Evolutionary conservation across 2,329 filamentous ascomycete genomes (phyloP), one percentile per base, ranked within the genome.

Genomic region (Scopulariopsis brevicaulis): DNA sequence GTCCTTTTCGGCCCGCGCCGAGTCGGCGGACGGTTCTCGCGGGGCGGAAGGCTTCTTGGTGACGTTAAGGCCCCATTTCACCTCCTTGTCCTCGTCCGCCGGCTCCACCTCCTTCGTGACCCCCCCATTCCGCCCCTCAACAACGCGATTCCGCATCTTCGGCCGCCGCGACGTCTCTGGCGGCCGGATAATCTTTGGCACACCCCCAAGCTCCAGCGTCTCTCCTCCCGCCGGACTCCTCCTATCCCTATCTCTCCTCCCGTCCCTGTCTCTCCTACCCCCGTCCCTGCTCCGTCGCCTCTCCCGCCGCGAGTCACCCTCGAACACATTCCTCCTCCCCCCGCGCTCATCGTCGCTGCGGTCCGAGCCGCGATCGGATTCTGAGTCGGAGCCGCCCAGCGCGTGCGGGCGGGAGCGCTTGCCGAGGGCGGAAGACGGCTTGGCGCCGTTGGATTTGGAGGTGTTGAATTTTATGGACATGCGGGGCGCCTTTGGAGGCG

Each of bases 51-150:
- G 35, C 11, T 54, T 57, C 35, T 62, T 46, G 4, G 58, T 40
- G 25, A 59, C 12, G 51, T 65, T 67, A 35, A 82, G 65, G 0
- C 79, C 79, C 76, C 77, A 81, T 65, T 71, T 84, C 20, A 89
- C 73, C 15, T 77, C 77, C 55, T 79, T 71, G 55, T 80, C 75
- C 56, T 75, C 71, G 60, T 81, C 77, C 12, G 75, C 71, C 2
- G 69, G 66, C 25, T 73, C 70, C 35, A 62, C 69, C 40, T 73
- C 69, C 18, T 61, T 55, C 46, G 46, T 50, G 18, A 22, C 43
- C 8, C 4, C 18, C 18, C 20, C 43, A 18, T 22, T 22, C 8
- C 43, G 43, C 18, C 43, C 43, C 3, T 22, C 46, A 4, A 50
- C 46, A 8, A 22, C 46, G 5, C 46, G 50, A 55, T 55, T 25